These are phyloP conservation scores for Microcos paniculata DNA, from an alignment of 345 rosid genomes.

Conservation along the genomic window DNA sequence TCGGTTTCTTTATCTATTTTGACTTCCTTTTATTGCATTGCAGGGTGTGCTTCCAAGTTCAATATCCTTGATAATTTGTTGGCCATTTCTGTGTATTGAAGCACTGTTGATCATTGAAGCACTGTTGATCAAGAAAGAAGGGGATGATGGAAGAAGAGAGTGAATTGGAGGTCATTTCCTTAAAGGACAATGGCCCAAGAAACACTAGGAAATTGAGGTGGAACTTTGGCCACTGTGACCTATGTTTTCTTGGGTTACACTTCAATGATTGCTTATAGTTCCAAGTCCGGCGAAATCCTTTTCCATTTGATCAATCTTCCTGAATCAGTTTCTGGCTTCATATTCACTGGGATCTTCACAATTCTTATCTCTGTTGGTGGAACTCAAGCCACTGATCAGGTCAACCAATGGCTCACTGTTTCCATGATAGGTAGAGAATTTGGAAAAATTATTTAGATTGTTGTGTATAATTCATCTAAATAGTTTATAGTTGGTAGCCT, in stretches of 20 bases:
- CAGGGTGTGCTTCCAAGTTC: too few relatives aligned
- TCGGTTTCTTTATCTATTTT: too few relatives aligned
- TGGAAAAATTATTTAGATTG: too few relatives aligned
- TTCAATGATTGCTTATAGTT: slow-evolving; percentile 55
- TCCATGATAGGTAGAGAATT: slow-evolving; percentile 70
- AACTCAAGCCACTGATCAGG: slow-evolving; percentile 51
- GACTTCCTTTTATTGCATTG: too few relatives aligned
- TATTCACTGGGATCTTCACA: slow-evolving; percentile 43
- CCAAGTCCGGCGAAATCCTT: slow-evolving; percentile 62
- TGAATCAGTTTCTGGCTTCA: slow-evolving; percentile 36
- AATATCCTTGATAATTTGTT: too few relatives aligned
- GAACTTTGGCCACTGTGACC: slow-evolving; percentile 41
- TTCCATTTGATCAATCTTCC: slow-evolving; percentile 50
- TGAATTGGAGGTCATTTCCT: slow-evolving; percentile 48
- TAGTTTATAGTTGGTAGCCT: background rate
- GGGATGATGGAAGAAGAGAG: slow-evolving; percentile 26
- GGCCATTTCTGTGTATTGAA: slow-evolving; percentile 58
- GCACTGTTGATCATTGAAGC: slow-evolving; percentile 56
- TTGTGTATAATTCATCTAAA: too few relatives aligned
- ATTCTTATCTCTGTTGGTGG: slow-evolving; percentile 53
- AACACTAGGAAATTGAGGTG: slow-evolving; percentile 60
- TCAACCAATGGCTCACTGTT: slow-evolving; percentile 58
- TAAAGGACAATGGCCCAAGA: slow-evolving; percentile 71
- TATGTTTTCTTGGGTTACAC: slow-evolving; percentile 62
- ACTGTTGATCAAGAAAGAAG: slow-evolving; percentile 31